These are phyloP conservation scores for Pythium aquatile DNA, from an alignment of 352 stramenopile genomes.

Conservation along the genomic window DNA sequence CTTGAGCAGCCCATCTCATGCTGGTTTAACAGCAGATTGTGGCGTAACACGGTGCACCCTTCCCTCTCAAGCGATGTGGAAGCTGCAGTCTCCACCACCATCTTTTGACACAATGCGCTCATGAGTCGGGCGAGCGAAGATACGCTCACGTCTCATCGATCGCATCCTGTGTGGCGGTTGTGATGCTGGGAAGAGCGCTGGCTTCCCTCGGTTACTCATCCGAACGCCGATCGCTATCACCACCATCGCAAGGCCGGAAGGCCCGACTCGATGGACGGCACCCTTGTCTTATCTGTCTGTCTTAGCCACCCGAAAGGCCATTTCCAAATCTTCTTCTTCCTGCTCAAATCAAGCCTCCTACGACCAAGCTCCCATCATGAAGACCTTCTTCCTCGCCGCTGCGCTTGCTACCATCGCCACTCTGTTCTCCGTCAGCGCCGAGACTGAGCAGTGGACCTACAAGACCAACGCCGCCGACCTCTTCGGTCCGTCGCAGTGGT, in stretches of 20 bases:
- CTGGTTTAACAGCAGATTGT: not conserved
- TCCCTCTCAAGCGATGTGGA: not conserved
- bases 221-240: too few species aligned
- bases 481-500: constrained; percentile 5
- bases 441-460: constrained; percentile 9
- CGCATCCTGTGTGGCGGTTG: not conserved
- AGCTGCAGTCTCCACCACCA: not conserved
- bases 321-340: constrained; percentile 2
- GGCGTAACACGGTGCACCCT: not conserved
- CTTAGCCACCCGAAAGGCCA: not conserved
- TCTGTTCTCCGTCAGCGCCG: not conserved
- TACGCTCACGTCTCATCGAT: not conserved
- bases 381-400: constrained; percentile 4
- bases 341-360: not conserved
- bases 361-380: not conserved
- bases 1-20: not conserved
- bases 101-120: not conserved
- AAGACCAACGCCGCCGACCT: constrained; percentile 3
- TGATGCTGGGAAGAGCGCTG: not conserved
- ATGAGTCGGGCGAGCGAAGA: not conserved
- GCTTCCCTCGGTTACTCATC: not conserved
- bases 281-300: not conserved
- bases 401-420: not conserved
- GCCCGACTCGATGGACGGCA: not conserved
- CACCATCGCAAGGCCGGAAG: not conserved